Evolutionary conservation across 2,329 filamentous ascomycete species (phyloP), one percentile per base, ranked within the genome.

Genomic region (Xylariomycetidae sp.): DNA sequence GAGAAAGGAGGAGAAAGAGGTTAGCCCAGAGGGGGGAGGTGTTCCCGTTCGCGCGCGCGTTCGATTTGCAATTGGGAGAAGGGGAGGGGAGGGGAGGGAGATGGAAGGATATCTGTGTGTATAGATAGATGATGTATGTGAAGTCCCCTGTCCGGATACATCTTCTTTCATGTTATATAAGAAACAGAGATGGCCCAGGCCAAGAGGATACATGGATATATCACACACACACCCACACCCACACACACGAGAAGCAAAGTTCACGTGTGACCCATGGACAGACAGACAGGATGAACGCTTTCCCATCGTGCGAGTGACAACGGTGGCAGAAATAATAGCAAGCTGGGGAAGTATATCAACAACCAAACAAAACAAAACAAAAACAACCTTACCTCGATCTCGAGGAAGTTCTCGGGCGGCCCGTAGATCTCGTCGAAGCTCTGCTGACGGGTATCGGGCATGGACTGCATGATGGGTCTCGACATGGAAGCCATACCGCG

Each of bases 341-440:
- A 14, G 16, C 31, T 8, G 13, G 16, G 22, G n/a, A 27, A 27
- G 25, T 5, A 20, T 16, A 25, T 8, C 25, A 57, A n/a, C n/a
- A n/a, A n/a, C n/a, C n/a, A n/a, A n/a, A n/a, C n/a, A n/a, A n/a
- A n/a, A n/a, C n/a, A n/a, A n/a, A n/a, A n/a, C n/a, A n/a, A n/a
- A n/a, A n/a, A n/a, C n/a, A n/a, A n/a, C n/a, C 66, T 38, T 62
- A 92, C 89, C 74, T 98, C 92, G 45, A 98, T 95, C 71, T 98
- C 92, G 34, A 98, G 77, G 59, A 97, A 96, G 71, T 98, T 98
- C 73, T 98, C 92, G 5, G 92, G 92, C 30, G 90, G 88, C 11
- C 89, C 92, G 64, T 98, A 98, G 61, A 97, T 95, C 74, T 98
- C 92, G 67, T 98, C 92, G 59, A 96, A 97, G 57, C 85, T 92